These are phyloP conservation scores for Aureobasidium sp. DNA, from an alignment of 2,329 filamentous ascomycete species.

Conservation along the genomic window DNA sequence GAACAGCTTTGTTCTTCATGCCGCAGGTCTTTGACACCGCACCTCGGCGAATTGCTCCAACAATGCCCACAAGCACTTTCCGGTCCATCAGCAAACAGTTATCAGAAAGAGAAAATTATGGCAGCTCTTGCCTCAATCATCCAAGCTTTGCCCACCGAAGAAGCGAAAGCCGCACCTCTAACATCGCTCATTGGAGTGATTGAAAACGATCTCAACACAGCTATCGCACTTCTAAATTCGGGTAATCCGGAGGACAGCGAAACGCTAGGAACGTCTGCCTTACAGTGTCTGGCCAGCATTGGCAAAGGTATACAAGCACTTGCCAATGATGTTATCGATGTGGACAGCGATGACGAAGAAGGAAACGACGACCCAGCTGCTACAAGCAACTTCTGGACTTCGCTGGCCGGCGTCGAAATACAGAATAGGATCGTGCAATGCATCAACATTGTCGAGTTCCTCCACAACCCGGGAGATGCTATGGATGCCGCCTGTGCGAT, in stretches of 20 bases:
- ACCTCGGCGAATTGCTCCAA: constrained; percentile 59
- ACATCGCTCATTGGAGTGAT: constrained; percentile 53
- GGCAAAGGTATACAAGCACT: constrained; percentile 64
- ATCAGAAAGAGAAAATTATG: constrained; percentile 64
- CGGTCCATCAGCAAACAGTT: constrained; percentile 52
- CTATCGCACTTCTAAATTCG: constrained; percentile 21
- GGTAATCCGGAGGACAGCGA: constrained; percentile 35
- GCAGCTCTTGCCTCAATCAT: constrained; percentile 67
- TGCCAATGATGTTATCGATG: constrained; percentile 57
- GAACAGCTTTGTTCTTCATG: constrained; percentile 67
- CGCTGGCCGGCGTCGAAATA: constrained; percentile 38
- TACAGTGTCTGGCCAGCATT: constrained; percentile 61
- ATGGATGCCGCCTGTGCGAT: constrained; percentile 64
- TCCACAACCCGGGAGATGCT: constrained; percentile 56
- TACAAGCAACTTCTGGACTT: constrained; percentile 39
- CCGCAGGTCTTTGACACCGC: constrained; percentile 55
- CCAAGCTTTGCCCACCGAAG: constrained; percentile 57
- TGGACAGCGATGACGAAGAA: constrained; percentile 45
- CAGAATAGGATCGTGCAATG: constrained; percentile 45
- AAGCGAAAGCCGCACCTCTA: constrained; percentile 45
- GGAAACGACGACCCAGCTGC: constrained; percentile 9
- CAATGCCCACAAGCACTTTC: constrained; percentile 61
- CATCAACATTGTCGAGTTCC: constrained; percentile 43
- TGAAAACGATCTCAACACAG: constrained; percentile 49
- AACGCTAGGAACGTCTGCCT: constrained; percentile 40